phyloP scores from a whole-genome alignment of 1,139 yeast genomes.

The Geotrichum citri-aurantii region DNA sequence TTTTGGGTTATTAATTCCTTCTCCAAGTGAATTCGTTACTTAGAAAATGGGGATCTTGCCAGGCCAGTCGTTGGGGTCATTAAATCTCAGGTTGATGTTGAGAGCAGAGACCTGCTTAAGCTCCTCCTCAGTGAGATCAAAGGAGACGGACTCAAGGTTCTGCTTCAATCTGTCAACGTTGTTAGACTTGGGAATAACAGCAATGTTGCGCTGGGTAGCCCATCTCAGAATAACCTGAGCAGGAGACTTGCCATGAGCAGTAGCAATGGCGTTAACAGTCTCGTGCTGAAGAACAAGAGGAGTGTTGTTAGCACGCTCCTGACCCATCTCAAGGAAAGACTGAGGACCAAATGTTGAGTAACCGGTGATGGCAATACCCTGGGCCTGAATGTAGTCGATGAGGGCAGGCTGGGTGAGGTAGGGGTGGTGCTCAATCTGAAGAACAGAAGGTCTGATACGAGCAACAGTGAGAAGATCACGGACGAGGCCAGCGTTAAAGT shows the following conservation, averaged over 20 bases:
- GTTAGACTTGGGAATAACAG: constrained; percentile 68
- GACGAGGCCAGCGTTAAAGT: constrained; percentile 69
- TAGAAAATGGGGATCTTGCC: constrained; percentile 46
- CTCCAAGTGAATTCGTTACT: neutral
- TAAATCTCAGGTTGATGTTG: constrained; percentile 70
- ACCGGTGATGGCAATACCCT: constrained; percentile 68
- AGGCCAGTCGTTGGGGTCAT: constrained; percentile 80
- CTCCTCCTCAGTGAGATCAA: constrained; percentile 48
- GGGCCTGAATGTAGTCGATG: constrained; percentile 54
- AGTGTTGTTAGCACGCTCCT: constrained; percentile 44
- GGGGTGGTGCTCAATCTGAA: constrained; percentile 92
- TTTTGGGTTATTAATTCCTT: neutral
- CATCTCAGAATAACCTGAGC: constrained; percentile 65
- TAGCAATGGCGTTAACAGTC: constrained; percentile 46
- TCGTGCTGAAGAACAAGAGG: constrained; percentile 54
- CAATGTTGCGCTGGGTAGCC: constrained; percentile 63
- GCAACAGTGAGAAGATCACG: constrained; percentile 70
- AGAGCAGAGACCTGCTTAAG: constrained; percentile 43
- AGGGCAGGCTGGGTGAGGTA: constrained; percentile 72
- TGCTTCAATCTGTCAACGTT: constrained; percentile 49
- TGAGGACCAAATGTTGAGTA: constrained; percentile 74
- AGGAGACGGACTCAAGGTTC: constrained; percentile 53
- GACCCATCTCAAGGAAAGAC: constrained; percentile 48
- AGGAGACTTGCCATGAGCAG: constrained; percentile 47
- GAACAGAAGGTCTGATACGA: constrained; percentile 67